Conservation (phyloP, 2,329 filamentous ascomycete genomes). For the Ophiostoma perfectum region DNA sequence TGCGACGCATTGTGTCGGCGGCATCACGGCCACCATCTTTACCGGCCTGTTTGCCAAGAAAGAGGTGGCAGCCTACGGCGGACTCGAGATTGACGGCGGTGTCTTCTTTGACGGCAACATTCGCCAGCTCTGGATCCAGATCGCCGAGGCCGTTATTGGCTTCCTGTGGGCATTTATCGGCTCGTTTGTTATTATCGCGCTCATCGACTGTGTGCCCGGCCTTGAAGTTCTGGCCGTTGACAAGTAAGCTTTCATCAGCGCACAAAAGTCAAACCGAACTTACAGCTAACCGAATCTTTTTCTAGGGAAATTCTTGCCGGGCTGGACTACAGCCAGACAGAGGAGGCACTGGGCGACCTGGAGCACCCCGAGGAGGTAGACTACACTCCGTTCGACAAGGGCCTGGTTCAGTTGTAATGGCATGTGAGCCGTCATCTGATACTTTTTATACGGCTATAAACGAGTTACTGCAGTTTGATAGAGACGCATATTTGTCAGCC, state of each 20-base stretch:
- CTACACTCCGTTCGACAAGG: constrained; percentile 10
- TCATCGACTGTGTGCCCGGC: constrained; percentile 23
- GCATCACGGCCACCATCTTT: constrained; percentile 20
- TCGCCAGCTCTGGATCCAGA: constrained; percentile 33
- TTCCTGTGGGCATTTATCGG: constrained; percentile 19
- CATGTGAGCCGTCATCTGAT: background rate
- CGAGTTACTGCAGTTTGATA: no score
- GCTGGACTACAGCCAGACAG: constrained; percentile 10
- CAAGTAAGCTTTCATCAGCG: constrained; percentile 10
- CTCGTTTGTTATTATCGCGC: constrained; percentile 15
- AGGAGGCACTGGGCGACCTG: background rate
- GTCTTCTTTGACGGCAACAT: constrained; percentile 50
- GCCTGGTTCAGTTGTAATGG: background rate
- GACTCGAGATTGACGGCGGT: constrained; percentile 44
- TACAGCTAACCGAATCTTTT: no score
- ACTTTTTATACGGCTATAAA: no score
- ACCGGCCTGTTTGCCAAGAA: constrained; percentile 21
- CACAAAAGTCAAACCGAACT: no score
- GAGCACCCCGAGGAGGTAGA: constrained; percentile 5
- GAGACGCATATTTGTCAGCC: no score
- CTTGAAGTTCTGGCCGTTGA: constrained; percentile 21
- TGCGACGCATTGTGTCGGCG: constrained; percentile 23
- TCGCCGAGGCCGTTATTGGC: constrained; percentile 17
- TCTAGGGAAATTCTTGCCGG: constrained; percentile 4
- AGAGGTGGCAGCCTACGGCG: constrained; percentile 28